These are phyloP conservation scores for Magnaporthiopsis poae DNA, from an alignment of 2,329 filamentous ascomycete species.

Conservation along the genomic window DNA sequence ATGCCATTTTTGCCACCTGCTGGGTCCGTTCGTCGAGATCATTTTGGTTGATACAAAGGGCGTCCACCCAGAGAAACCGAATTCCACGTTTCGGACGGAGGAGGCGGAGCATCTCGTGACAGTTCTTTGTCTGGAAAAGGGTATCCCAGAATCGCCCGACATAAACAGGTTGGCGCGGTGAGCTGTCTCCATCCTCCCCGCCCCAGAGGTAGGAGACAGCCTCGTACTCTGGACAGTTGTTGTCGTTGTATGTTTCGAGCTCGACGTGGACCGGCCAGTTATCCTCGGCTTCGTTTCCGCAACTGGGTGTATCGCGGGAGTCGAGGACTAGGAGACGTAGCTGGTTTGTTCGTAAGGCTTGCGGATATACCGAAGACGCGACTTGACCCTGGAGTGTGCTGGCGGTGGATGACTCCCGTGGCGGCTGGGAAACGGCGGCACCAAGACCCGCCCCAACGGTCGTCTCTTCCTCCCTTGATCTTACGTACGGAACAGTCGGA, in stretches of 20 bases:
- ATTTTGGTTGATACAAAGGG: conserved; percentile 17
- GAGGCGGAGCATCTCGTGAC: conserved; percentile 16
- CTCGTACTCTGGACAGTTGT: conserved; percentile 6
- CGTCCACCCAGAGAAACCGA: conserved; percentile 14
- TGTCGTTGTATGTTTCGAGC: not conserved
- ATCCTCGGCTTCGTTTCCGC: not conserved
- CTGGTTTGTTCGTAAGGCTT: not conserved
- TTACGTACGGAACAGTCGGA: not conserved
- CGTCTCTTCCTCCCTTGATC: not conserved
- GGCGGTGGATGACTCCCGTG: no score
- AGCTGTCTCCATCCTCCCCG: conserved; percentile 18
- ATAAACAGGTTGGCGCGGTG: conserved; percentile 16
- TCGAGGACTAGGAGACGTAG: not conserved
- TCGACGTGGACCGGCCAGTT: not conserved
- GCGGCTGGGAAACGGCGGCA: not conserved
- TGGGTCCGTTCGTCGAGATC: conserved; percentile 12
- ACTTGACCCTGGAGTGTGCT: no score
- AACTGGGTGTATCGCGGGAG: no score
- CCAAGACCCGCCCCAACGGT: no score
- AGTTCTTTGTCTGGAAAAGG: conserved; percentile 20
- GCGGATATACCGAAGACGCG: not conserved
- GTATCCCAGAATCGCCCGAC: conserved; percentile 20
- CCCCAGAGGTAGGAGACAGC: conserved; percentile 7
- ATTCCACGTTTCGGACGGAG: conserved; percentile 11
- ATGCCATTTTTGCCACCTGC: conserved; percentile 18